These are phyloP conservation scores for Byssochlamys sp. DNA, from an alignment of 2,329 filamentous ascomycete genomes.

Conservation along the genomic window DNA sequence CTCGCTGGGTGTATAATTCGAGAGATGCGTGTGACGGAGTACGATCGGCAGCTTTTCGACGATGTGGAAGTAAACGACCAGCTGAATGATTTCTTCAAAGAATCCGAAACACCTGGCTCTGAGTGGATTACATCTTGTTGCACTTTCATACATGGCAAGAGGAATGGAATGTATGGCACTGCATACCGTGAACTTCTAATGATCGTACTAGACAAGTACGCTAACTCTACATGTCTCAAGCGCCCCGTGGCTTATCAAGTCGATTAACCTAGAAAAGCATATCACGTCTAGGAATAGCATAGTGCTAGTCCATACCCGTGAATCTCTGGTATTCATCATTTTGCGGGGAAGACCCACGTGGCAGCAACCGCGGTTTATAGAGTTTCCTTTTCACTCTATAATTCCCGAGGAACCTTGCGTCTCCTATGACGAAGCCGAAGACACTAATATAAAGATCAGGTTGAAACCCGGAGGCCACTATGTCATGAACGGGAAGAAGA, in stretches of 20 bases:
- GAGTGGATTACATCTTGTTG: neutral
- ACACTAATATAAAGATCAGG: slow-evolving; percentile 1
- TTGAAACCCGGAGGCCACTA: slow-evolving; percentile 2
- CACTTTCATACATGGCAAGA: neutral
- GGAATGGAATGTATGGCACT: neutral
- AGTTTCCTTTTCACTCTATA: neutral
- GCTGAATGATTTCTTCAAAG: slow-evolving; percentile 3
- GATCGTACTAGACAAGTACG: neutral
- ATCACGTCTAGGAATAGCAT: neutral
- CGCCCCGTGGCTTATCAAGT: neutral
- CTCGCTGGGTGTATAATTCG: slow-evolving; percentile 13
- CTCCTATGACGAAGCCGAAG: neutral
- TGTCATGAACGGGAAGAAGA: slow-evolving; percentile 5
- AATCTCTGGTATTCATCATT: neutral
- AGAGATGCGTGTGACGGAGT: slow-evolving; percentile 3
- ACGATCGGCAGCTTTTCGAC: slow-evolving; percentile 4
- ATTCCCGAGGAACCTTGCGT: neutral
- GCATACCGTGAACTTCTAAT: neutral
- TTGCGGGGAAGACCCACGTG: neutral
- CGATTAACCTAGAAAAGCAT: neutral
- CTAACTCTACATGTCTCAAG: neutral
- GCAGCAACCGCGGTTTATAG: neutral
- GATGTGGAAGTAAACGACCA: slow-evolving; percentile 2
- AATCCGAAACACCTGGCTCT: neutral
- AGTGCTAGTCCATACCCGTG: neutral